These are phyloP conservation scores for Fusarium sp. DNA, from an alignment of 2,329 filamentous ascomycete genomes.

Conservation along the genomic window DNA sequence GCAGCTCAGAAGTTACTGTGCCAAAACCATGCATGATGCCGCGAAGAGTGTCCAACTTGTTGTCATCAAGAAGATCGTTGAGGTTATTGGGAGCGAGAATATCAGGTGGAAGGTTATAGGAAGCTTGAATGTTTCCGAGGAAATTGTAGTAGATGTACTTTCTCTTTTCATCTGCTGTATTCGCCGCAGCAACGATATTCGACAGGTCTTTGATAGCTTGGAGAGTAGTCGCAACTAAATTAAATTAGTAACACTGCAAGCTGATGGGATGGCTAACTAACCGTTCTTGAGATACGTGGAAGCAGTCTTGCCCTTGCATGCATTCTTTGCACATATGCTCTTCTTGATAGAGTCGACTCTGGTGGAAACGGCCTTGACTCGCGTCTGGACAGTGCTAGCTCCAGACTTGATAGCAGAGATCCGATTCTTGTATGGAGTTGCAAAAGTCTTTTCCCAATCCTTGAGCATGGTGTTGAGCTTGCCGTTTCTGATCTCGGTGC, in stretches of 20 bases:
- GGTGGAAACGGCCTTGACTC: neutral
- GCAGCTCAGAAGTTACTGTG: constrained; percentile 8
- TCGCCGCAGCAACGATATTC: neutral
- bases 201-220: constrained; percentile 18
- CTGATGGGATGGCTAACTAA: accelerated
- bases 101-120: neutral
- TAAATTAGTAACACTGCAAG: neutral
- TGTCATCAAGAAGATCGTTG: neutral
- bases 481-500: constrained; percentile 18
- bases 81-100: constrained; percentile 3
- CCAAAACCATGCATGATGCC: constrained; percentile 26
- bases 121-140: constrained; percentile 6
- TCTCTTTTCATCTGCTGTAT: constrained; percentile 6
- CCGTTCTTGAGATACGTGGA: constrained; percentile 26
- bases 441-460: constrained; percentile 26
- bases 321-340: constrained; percentile 16
- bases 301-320: constrained; percentile 31
- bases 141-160: constrained; percentile 21
- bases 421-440: constrained; percentile 13
- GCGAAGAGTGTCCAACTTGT: constrained; percentile 3
- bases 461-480: constrained; percentile 12
- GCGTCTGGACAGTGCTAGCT: constrained; percentile 11
- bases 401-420: constrained; percentile 20
- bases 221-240: constrained; percentile 9
- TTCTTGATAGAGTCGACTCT: constrained; percentile 14